Conservation (phyloP, 352 stramenopile species). For the Globisporangium acanthophoron region DNA sequence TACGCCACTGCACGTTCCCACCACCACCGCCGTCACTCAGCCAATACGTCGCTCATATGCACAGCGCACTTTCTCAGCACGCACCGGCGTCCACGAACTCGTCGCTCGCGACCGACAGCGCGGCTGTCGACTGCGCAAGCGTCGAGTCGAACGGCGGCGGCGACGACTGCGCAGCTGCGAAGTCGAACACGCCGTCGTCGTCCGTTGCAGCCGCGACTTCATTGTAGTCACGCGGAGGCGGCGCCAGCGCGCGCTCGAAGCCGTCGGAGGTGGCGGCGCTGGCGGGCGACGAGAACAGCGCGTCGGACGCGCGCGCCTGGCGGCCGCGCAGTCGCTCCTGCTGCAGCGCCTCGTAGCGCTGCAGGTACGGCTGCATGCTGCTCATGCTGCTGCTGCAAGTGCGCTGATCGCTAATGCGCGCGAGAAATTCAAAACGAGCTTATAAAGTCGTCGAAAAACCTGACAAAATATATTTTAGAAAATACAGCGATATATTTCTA, state of each 20-base stretch:
- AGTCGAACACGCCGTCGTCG: not conserved
- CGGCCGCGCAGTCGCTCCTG: slow-evolving; percentile 26
- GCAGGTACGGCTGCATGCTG: slow-evolving; percentile 38
- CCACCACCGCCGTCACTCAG: not conserved
- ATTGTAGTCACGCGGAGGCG: slow-evolving; percentile 4
- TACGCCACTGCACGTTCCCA: slow-evolving; percentile 27
- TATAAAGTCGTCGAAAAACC: too few relatives aligned
- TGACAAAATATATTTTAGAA: too few relatives aligned
- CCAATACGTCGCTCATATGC: not conserved
- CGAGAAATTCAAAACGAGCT: too few relatives aligned
- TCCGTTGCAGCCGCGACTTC: too few relatives aligned
- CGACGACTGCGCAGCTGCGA: not conserved
- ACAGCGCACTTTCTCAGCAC: slow-evolving; percentile 12
- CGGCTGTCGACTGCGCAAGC: not conserved
- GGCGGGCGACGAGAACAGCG: slow-evolving; percentile 8
- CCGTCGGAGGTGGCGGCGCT: slow-evolving; percentile 6
- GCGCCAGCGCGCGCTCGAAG: slow-evolving; percentile 5
- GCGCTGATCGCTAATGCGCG: too few relatives aligned
- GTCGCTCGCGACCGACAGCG: slow-evolving; percentile 28
- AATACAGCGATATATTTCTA: too few relatives aligned
- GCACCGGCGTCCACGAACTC: slow-evolving; percentile 72
- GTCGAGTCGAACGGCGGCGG: not conserved
- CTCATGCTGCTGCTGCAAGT: not conserved
- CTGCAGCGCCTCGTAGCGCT: slow-evolving; percentile 49
- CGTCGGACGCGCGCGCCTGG: slow-evolving; percentile 13